Percentiles rank a stretch among this genome's conserved stretches.
phyloP scores from a whole-genome alignment of 1,284 basidiomycete species.

The Heterobasidion irregulare region DNA sequence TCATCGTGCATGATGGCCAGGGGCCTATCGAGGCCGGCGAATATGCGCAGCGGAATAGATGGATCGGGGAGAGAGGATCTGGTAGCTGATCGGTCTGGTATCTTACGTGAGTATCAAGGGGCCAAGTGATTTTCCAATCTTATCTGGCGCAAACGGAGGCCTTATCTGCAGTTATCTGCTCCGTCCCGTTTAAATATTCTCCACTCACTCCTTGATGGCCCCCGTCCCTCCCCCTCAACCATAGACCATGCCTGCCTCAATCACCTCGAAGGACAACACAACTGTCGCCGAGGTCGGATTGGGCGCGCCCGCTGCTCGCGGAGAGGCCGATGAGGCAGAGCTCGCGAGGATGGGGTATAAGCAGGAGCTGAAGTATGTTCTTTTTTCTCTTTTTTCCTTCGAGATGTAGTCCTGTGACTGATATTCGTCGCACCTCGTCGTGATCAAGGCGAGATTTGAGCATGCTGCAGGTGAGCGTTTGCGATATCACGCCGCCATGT shows the following conservation, averaged over 20 bases:
- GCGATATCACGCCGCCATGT: slow-evolving; percentile 1
- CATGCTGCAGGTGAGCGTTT: slow-evolving; percentile 43
- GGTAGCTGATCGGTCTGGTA: too few relatives aligned
- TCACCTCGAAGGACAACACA: not conserved
- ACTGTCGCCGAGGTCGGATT: not conserved
- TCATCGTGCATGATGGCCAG: too few relatives aligned
- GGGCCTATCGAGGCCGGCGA: too few relatives aligned
- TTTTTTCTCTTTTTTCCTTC: not conserved
- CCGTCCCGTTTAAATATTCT: not conserved
- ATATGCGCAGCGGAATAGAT: too few relatives aligned
- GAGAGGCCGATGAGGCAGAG: slow-evolving; percentile 45
- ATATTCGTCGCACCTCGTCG: not conserved
- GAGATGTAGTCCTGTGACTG: not conserved
- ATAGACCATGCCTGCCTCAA: not conserved
- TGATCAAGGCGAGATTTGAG: slow-evolving; percentile 40
- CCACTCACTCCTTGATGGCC: not conserved
- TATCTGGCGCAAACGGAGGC: too few relatives aligned
- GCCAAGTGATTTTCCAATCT: too few relatives aligned
- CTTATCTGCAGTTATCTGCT: too few relatives aligned
- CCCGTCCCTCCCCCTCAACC: not conserved
- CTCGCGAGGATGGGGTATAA: slow-evolving; percentile 70
- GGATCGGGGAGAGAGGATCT: too few relatives aligned
- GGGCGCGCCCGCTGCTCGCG: not conserved
- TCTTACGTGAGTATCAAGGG: too few relatives aligned
- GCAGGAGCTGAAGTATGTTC: slow-evolving; percentile 56